A percentile compares a stretch with the other conserved stretches of the same genome.
phyloP scores from a whole-genome alignment of 768 basidiomycete species.

The Coprinopsis strossmayeri region DNA sequence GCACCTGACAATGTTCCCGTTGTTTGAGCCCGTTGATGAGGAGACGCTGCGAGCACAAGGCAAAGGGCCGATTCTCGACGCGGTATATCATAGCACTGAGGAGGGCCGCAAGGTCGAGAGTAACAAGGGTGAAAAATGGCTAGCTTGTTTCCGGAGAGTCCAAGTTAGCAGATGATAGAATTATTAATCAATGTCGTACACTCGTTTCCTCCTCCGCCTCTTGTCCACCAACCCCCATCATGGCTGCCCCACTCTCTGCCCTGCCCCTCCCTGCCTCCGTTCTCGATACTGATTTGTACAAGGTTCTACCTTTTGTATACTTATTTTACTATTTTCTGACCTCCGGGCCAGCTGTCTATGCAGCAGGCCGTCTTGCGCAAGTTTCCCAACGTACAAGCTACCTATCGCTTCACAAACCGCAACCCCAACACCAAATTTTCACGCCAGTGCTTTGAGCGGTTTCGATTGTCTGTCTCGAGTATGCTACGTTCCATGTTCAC shows the following conservation, averaged over 20 bases:
- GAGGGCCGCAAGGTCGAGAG: slow-evolving; percentile 96
- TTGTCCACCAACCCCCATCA: slow-evolving; percentile 20
- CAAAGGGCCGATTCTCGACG: slow-evolving; percentile 73
- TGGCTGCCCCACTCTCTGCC: slow-evolving; percentile 27
- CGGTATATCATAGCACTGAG: slow-evolving; percentile 81
- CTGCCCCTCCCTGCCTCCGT: slow-evolving; percentile 47
- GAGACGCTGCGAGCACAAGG: slow-evolving; percentile 70
- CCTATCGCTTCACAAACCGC: slow-evolving; percentile 81
- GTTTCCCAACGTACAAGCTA: slow-evolving; percentile 65
- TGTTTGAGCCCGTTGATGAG: slow-evolving; percentile 78
- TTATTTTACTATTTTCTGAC: slow-evolving; percentile 5
- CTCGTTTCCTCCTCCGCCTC: slow-evolving; percentile 23
- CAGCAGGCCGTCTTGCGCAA: slow-evolving; percentile 82
- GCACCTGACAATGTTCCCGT: slow-evolving; percentile 82
- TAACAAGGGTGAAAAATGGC: slow-evolving; percentile 86
- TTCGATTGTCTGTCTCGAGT: slow-evolving; percentile 52
- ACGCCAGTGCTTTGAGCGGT: slow-evolving; percentile 53
- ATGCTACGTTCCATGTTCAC: slow-evolving; percentile 18
- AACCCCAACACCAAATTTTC: slow-evolving; percentile 60
- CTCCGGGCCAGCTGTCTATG: slow-evolving; percentile 71
- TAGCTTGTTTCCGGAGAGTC: slow-evolving; percentile 82
- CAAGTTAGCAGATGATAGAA: slow-evolving; percentile 19
- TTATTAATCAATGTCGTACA: slow-evolving; percentile 29
- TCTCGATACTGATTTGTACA: slow-evolving; percentile 93
- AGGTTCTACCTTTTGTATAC: slow-evolving; percentile 39